These are phyloP conservation scores for Colletotrichum scovillei DNA, from an alignment of 2,329 filamentous ascomycete species.

Conservation along the genomic window DNA sequence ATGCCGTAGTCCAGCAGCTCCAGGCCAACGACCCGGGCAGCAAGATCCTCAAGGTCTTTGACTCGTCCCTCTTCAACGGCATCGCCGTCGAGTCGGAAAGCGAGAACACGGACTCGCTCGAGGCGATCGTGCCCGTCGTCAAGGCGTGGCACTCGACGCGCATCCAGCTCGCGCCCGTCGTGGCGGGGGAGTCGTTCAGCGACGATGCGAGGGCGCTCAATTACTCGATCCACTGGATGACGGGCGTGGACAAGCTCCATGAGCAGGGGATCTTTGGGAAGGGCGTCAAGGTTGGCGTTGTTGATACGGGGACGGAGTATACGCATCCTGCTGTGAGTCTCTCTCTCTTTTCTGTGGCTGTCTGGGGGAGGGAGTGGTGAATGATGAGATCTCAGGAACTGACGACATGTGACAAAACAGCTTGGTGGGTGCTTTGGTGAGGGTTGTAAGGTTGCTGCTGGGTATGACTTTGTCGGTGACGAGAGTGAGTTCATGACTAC, in stretches of 20 bases:
- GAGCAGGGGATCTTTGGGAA: conserved; percentile 50
- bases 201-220: conserved; percentile 38
- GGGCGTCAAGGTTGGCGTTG: conserved; percentile 51
- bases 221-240: conserved; percentile 51
- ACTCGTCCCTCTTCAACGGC: conserved; percentile 45
- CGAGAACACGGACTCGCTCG: conserved; percentile 36
- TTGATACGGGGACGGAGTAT: conserved; percentile 55
- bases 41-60: conserved; percentile 35
- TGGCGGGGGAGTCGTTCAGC: conserved; percentile 22
- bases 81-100: conserved; percentile 34
- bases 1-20: conserved; percentile 30
- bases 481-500: neutral
- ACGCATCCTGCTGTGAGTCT: conserved; percentile 48
- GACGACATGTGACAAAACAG: neutral
- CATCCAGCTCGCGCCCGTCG: conserved; percentile 29
- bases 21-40: conserved; percentile 17
- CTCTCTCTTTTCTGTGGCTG: neutral
- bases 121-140: conserved; percentile 26
- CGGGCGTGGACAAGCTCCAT: conserved; percentile 53
- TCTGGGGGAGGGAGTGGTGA: no score
- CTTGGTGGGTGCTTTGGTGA: conserved; percentile 60
- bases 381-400: no score
- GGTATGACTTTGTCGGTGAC: conserved; percentile 42
- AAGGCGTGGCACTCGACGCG: conserved; percentile 35
- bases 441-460: conserved; percentile 48